Evolutionary conservation across 768 basidiomycete genomes (phyloP).

Genomic region (Filobasidium floriforme): DNA sequence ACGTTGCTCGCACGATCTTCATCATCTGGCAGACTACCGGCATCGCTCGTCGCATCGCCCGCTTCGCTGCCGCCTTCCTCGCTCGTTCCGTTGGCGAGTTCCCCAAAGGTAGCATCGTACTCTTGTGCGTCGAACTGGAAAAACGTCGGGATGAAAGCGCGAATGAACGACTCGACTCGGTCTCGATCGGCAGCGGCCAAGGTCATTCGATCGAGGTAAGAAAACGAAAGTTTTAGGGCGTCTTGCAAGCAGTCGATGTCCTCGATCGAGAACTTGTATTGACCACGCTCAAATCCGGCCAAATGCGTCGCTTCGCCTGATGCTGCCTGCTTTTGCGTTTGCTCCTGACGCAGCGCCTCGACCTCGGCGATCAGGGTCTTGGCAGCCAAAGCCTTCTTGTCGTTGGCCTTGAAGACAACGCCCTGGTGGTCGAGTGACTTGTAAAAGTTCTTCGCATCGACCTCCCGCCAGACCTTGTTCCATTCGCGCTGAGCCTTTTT

Average conservation of each 20-base stretch:
- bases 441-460: constrained; percentile 93
- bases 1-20: constrained; percentile 30
- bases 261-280: constrained; percentile 71
- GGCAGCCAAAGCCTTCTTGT: constrained; percentile 57
- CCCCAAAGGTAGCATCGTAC: constrained; percentile 47
- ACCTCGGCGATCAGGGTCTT: constrained; percentile 44
- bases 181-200: constrained; percentile 68
- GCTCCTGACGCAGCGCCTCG: constrained; percentile 43
- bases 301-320: constrained; percentile 38
- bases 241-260: constrained; percentile 79
- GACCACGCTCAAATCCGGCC: constrained; percentile 54
- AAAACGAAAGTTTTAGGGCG: constrained; percentile 77
- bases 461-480: constrained; percentile 93
- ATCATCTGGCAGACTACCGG: constrained; percentile 38
- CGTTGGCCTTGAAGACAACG: constrained; percentile 85
- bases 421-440: constrained; percentile 95
- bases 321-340: constrained; percentile 41
- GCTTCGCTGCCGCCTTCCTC: constrained; percentile 50
- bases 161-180: constrained; percentile 73
- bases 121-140: constrained; percentile 53
- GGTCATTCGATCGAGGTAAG: constrained; percentile 81
- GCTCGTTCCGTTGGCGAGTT: constrained; percentile 53
- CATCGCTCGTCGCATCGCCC: constrained; percentile 22
- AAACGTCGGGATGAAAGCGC: constrained; percentile 71
- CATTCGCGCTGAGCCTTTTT: constrained; percentile 86